Base-by-base conservation (phyloP, 805 yeast genomes). In the Yamadazyma endophytica region DNA sequence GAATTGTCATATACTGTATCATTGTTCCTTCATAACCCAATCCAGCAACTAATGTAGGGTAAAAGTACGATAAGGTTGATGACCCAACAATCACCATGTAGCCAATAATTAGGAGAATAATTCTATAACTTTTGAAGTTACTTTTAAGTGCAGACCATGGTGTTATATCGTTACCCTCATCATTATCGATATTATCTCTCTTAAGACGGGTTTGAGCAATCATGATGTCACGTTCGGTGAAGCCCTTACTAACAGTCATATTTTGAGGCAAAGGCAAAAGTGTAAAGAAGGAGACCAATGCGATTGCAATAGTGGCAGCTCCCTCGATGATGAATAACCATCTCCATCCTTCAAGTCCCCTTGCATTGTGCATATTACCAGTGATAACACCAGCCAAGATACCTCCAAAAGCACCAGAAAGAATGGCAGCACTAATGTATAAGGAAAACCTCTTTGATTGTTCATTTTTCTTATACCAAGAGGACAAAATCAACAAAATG, bases 271-370 rank as follows among this genome's bases (percentile, higher is more conserved):
- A 36, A 4, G 39, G 39, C 24, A 36, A 34, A 23, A 34, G 37
- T 6, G 37, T 34, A 11, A 52, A 64, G 41, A 53, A 70, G 6
- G 59, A 47, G 24, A 43, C 28, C 12, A 73, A 15, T 2, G 85
- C 86, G 40, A 80, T 60, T 2, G 46, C 15, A 5, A 77, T 50
- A 2, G 86, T 77, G 24, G 76, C 41, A 4, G 68, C 32, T 4
- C 87, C 86, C 46, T 79, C 83, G 31, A 80, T 61, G n/a, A 80
- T 44, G 41, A 80, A 80, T 17, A 79, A 56, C 76, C 79, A 80
- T 28, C 69, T 61, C 86, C 86, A 79, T 23, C 52, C 52, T 19
- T 31, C 43, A 24, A 61, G 46, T 2, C 73, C 72, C 48, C 49
- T n/a, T 9, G 13, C 21, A n/a, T 6, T 8, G 21, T 28, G 25